phyloP scores from a whole-genome alignment of 2,329 filamentous ascomycete genomes.

The Pseudogymnoascus sp. region DNA sequence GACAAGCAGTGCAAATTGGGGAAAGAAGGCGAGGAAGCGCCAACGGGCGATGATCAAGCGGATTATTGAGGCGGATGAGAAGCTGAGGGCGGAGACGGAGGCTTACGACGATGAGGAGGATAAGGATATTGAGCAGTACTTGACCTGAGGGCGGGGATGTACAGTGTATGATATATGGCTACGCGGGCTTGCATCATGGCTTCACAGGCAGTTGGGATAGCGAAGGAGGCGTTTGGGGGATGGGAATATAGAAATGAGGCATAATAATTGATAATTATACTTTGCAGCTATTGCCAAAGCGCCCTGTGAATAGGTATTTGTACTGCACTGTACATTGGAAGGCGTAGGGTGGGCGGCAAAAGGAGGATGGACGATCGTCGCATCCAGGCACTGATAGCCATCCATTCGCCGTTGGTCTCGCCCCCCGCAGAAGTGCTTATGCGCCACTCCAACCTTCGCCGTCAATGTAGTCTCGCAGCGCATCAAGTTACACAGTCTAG shows the following conservation, averaged over 20 bases:
- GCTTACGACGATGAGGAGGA: constrained; percentile 57
- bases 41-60: constrained; percentile 61
- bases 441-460: background rate
- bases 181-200: background rate
- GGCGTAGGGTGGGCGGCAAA: background rate
- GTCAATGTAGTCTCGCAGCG: constrained; percentile 2
- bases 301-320: background rate
- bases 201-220: background rate
- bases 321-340: background rate
- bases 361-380: background rate
- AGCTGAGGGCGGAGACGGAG: constrained; percentile 43
- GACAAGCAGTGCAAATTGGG: constrained; percentile 45
- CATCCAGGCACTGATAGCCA: constrained; percentile 7
- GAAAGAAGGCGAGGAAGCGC: constrained; percentile 60
- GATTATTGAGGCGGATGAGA: constrained; percentile 54
- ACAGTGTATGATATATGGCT: background rate
- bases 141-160: constrained; percentile 42
- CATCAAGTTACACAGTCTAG: background rate
- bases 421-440: constrained; percentile 4
- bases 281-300: background rate
- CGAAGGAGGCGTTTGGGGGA: background rate
- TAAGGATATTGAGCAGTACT: constrained; percentile 66
- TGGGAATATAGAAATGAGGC: background rate
- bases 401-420: constrained; percentile 1
- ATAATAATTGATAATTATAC: constrained; percentile 5